phyloP scores from a whole-genome alignment of 345 rosid genomes.

The Noccaea bulbosa region DNA sequence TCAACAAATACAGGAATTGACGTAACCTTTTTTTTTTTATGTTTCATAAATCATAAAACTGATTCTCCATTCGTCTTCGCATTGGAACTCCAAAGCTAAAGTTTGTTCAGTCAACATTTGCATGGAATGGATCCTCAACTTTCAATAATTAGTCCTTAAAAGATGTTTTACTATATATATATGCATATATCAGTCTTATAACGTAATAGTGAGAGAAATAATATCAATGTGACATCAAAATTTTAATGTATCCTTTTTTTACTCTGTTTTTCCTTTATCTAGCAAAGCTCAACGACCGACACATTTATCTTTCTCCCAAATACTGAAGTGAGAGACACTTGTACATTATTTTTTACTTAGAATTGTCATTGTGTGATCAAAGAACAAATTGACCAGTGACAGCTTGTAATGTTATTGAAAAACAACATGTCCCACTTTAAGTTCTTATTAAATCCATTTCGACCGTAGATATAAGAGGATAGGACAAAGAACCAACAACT shows the following conservation, averaged over 20 bases:
- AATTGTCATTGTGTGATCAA: slow-evolving; percentile 22
- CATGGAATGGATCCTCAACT: background rate
- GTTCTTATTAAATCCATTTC: slow-evolving; percentile 5
- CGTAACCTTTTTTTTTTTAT: background rate
- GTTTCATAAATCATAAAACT: background rate
- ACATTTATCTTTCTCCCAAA: background rate
- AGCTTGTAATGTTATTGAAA: slow-evolving; percentile 21
- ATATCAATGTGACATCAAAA: background rate
- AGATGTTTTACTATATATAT: background rate
- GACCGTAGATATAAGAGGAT: slow-evolving; percentile 25
- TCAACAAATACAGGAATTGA: background rate
- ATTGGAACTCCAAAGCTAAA: background rate
- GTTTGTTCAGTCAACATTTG: background rate
- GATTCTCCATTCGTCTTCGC: background rate
- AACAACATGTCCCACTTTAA: slow-evolving; percentile 24
- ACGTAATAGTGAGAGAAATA: background rate
- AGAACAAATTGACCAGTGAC: slow-evolving; percentile 18
- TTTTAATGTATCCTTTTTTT: too few species aligned
- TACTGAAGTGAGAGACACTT: background rate
- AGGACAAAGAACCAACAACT: slow-evolving; percentile 18
- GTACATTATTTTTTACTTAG: background rate
- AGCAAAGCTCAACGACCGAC: background rate
- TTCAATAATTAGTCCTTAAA: background rate
- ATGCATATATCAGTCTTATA: background rate
- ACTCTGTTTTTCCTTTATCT: background rate